Evolutionary conservation across 129 eudicot species (phyloP).

Genomic region (Solidago caesia): DNA sequence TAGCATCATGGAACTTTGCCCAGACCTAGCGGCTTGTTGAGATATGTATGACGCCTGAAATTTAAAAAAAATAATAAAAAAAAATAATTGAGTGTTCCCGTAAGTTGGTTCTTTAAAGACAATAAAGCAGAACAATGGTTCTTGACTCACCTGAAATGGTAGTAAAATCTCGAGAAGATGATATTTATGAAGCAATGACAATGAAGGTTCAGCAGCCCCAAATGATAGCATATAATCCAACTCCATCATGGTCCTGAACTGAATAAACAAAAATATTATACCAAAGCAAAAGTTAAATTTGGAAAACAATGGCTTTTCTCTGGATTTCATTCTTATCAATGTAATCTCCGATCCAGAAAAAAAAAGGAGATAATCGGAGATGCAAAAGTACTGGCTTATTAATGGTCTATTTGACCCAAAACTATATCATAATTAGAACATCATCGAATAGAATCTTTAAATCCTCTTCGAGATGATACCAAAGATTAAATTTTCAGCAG

Average conservation of each 20-base stretch:
- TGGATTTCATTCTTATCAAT: no score
- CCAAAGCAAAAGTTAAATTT: not conserved
- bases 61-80: not conserved
- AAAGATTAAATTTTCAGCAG: no score
- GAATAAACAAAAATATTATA: conserved; percentile 21
- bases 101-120: conserved; percentile 7
- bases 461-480: no score
- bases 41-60: conserved; percentile 73
- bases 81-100: not conserved
- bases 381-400: no score
- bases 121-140: conserved; percentile 13
- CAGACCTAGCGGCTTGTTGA: conserved; percentile 36
- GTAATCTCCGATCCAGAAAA: no score
- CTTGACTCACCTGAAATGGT: conserved; percentile 66
- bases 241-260: conserved; percentile 73
- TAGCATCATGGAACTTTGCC: conserved; percentile 48
- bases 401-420: no score
- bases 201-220: conserved; percentile 85
- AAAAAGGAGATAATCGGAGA: no score
- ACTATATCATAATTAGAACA: no score
- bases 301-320: no score
- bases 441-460: no score
- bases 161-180: conserved; percentile 62
- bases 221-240: conserved; percentile 77
- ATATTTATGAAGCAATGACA: conserved; percentile 55